Percentiles rank a stretch among this genome's conserved stretches.
phyloP scores from a whole-genome alignment of 768 basidiomycete species.

The Amanita rubescens region DNA sequence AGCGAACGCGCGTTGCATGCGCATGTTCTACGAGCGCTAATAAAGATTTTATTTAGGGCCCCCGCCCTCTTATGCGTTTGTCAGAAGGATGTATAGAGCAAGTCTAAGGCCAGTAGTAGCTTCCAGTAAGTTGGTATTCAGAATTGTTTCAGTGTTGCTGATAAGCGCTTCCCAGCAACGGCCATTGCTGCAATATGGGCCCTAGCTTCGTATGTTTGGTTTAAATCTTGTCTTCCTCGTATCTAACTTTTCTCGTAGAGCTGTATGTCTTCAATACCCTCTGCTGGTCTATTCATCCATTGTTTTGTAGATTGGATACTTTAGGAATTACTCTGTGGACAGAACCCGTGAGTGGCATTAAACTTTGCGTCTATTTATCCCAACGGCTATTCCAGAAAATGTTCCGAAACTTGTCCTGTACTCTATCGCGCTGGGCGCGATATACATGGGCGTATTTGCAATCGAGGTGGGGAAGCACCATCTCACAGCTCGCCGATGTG shows the following conservation, averaged over 20 bases:
- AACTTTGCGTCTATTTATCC: neutral
- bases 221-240: neutral
- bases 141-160: neutral
- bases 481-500: neutral
- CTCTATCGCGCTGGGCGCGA: slow-evolving; percentile 50
- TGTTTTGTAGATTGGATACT: slow-evolving; percentile 47
- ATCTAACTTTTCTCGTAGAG: slow-evolving; percentile 16
- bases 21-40: neutral
- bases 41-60: slow-evolving; percentile 25
- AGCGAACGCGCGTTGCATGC: slow-evolving; percentile 7
- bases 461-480: slow-evolving; percentile 34
- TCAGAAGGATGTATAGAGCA: slow-evolving; percentile 44
- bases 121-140: slow-evolving; percentile 23
- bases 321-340: slow-evolving; percentile 44
- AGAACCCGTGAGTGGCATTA: slow-evolving; percentile 29
- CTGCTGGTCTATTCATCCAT: neutral
- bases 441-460: slow-evolving; percentile 42
- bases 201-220: slow-evolving; percentile 49
- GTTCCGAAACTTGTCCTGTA: slow-evolving; percentile 42
- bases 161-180: slow-evolving; percentile 24
- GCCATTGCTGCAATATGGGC: slow-evolving; percentile 50
- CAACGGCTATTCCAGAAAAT: slow-evolving; percentile 22
- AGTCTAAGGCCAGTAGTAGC: slow-evolving; percentile 59
- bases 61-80: slow-evolving; percentile 54
- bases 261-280: slow-evolving; percentile 20